Base-by-base conservation (phyloP, 345 rosid genomes). In the Lenwebbia sp. region DNA sequence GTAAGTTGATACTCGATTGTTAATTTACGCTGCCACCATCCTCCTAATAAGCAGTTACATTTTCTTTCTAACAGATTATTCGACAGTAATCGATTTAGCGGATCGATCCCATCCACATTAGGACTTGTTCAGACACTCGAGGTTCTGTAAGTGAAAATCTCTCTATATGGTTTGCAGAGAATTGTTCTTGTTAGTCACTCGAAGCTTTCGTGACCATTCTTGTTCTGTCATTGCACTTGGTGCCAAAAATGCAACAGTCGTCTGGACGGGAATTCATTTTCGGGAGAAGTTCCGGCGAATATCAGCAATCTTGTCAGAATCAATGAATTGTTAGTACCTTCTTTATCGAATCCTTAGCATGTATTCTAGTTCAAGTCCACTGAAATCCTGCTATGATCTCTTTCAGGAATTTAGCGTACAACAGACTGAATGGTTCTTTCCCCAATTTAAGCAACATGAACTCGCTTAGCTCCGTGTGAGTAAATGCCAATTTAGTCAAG, bases 401-500 rank as follows among this genome's bases (percentile, higher is more conserved):
- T 86, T 84, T 87, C 93, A 97, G 99, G 93, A 91, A 95, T 90
- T 90, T 97, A 86, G 99, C 99, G 3, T 91, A 92, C 93, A 97
- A 97, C 86, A 89, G 89, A 78, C 93, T 97, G n/a, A 88, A 74
- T 74, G 99, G 99, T 85, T 89, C 94, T 44, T 88, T 96, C 83
- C 99, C 99, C 53, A 91, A 95, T 88, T 92, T 97, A 82, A 89
- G 93, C 85, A 74, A 85, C 84, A 92, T 97, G 98, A 89, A 88
- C 55, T 90, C 91, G 3, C 94, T 92, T 83, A 96, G 90, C 90
- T 95, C 92, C 62, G 89, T 97, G 99, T 97, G 90, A 93, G 91
- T 91, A 40, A 26, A 81, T 76, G 51, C 26, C 82, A 83, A 15
- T 30, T 55, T 21, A 60, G 17, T 15, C 81, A 82, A 85, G 81